Evolutionary conservation across 1,139 yeast species (phyloP).

Genomic region (Geotrichum candidum): DNA sequence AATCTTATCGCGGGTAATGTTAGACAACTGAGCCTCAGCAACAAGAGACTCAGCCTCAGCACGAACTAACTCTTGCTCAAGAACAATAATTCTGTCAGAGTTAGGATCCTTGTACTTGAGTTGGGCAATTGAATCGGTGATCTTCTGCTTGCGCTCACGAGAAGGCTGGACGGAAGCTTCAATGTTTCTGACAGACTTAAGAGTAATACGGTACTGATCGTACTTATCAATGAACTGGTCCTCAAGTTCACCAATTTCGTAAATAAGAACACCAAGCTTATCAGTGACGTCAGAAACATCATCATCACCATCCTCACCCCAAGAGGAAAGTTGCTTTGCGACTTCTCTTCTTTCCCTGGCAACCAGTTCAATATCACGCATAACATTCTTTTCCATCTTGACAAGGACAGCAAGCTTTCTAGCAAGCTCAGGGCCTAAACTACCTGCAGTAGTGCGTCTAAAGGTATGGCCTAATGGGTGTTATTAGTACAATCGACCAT

Average conservation of each 20-base stretch:
- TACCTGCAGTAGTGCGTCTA: conserved; percentile 86
- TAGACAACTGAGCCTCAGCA: conserved; percentile 97
- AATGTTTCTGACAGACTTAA: conserved; percentile 91
- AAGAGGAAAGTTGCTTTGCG: conserved; percentile 88
- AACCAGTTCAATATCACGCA: conserved; percentile 88
- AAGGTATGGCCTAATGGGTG: conserved; percentile 44
- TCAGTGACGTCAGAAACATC: conserved; percentile 97
- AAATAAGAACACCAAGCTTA: conserved; percentile 89
- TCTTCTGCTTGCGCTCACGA: conserved; percentile 95
- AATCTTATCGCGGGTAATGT: conserved; percentile 95
- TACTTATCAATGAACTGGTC: conserved; percentile 96
- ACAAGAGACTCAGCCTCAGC: conserved; percentile 98
- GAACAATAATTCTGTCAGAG: conserved; percentile 88
- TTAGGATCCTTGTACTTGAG: conserved; percentile 97
- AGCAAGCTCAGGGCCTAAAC: conserved; percentile 90
- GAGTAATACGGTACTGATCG: conserved; percentile 94
- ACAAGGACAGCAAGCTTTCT: conserved; percentile 84
- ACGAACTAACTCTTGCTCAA: conserved; percentile 97
- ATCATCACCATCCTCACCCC: conserved; percentile 99
- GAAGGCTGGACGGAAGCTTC: conserved; percentile 98
- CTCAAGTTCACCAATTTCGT: conserved; percentile 96
- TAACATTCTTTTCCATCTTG: conserved; percentile 93
- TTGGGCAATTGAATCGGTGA: conserved; percentile 95
- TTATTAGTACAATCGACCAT: neutral
- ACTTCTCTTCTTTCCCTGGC: conserved; percentile 95